Evolutionary conservation across 2,329 filamentous ascomycete species (phyloP).

Genomic region (Calonectria leucothoes): DNA sequence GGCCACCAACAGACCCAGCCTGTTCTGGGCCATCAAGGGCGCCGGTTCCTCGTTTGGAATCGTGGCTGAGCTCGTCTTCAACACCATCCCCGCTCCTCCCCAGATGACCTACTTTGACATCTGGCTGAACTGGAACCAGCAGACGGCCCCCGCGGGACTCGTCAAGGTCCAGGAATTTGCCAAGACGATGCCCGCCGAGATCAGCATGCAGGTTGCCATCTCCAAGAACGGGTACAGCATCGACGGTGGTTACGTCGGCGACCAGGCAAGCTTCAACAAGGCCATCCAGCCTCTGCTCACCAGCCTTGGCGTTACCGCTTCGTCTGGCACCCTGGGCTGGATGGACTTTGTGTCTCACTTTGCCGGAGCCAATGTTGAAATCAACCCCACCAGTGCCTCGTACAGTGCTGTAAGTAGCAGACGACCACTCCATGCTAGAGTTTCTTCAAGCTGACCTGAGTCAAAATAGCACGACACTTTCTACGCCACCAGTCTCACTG

Average conservation of each 20-base stretch:
- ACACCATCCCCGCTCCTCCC: conserved; percentile 38
- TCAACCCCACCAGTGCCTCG: conserved; percentile 39
- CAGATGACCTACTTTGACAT: conserved; percentile 39
- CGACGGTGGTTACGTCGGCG: conserved; percentile 41
- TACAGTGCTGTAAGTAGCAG: conserved; percentile 36
- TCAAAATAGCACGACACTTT: conserved; percentile 44
- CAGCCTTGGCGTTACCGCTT: conserved; percentile 24
- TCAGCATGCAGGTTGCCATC: conserved; percentile 43
- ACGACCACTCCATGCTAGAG: rapidly evolving
- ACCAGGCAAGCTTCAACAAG: conserved; percentile 27
- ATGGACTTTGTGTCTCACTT: conserved; percentile 40
- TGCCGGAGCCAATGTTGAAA: conserved; percentile 20
- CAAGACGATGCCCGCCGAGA: conserved; percentile 39
- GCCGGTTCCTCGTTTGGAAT: conserved; percentile 48
- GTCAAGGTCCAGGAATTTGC: conserved; percentile 43
- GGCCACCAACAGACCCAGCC: conserved; percentile 34
- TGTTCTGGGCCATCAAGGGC: conserved; percentile 46
- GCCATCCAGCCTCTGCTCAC: conserved; percentile 32
- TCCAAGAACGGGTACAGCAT: conserved; percentile 34
- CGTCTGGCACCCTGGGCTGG: conserved; percentile 37
- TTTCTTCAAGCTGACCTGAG: background rate
- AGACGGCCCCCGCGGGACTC: conserved; percentile 33
- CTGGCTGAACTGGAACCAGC: conserved; percentile 33
- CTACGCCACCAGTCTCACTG: conserved; percentile 45
- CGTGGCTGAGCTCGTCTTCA: conserved; percentile 44